phyloP scores from a whole-genome alignment of 2,329 filamentous ascomycete species.

The Neopestalotiopsis rosae region DNA sequence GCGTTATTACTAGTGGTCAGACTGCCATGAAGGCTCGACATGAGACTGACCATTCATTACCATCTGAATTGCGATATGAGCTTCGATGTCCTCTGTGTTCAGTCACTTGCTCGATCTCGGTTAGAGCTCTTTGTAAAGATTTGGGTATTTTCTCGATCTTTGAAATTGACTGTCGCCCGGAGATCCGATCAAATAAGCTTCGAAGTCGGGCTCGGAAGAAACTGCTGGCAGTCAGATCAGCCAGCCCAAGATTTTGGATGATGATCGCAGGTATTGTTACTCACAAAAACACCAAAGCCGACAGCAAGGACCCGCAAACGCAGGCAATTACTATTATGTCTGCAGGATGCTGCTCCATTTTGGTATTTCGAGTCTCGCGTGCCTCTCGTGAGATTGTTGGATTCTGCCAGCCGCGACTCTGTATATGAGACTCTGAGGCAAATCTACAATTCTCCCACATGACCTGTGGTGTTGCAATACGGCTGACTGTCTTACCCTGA shows the following conservation, averaged over 20 bases:
- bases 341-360: constrained; percentile 26
- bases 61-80: constrained; percentile 21
- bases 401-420: neutral
- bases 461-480: neutral
- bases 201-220: constrained; percentile 11
- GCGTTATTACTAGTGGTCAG: neutral
- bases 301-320: constrained; percentile 17
- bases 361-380: neutral
- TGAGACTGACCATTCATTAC: constrained; percentile 27
- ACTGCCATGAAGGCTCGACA: neutral
- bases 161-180: neutral
- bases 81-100: constrained; percentile 24
- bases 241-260: neutral
- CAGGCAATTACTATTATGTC: constrained; percentile 22
- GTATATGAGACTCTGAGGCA: neutral
- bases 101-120: constrained; percentile 26
- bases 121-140: constrained; percentile 27
- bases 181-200: constrained; percentile 5
- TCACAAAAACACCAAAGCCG: constrained; percentile 26
- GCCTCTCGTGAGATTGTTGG: neutral
- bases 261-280: neutral
- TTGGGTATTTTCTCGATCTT: constrained; percentile 14
- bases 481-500: neutral
- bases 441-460: neutral
- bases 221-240: neutral